Evolutionary conservation across 106 monocot genomes (phyloP).

Genomic region (Dioscorea alata): DNA sequence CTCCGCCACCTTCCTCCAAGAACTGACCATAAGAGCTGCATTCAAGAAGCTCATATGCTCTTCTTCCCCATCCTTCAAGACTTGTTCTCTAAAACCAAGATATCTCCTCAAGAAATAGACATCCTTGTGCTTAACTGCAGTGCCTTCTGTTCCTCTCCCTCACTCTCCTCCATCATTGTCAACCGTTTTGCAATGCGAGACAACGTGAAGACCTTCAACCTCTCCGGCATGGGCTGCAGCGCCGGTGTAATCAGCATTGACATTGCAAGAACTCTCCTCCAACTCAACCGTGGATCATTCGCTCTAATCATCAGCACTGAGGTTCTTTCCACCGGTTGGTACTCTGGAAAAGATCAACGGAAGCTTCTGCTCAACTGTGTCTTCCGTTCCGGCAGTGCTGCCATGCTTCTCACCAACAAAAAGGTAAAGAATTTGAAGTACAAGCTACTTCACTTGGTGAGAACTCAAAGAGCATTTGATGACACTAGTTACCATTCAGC

Average conservation of each 20-base stretch:
- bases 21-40: neutral
- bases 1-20: slow-evolving; percentile 11
- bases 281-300: neutral
- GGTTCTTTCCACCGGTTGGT: slow-evolving; percentile 24
- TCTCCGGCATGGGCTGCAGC: slow-evolving; percentile 56
- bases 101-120: slow-evolving; percentile 45
- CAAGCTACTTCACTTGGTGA: slow-evolving; percentile 34
- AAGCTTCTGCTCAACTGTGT: slow-evolving; percentile 43
- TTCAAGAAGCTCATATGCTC: neutral
- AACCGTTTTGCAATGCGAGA: slow-evolving; percentile 47
- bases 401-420: slow-evolving; percentile 43
- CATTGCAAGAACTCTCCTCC: slow-evolving; percentile 22
- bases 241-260: slow-evolving; percentile 46
- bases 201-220: slow-evolving; percentile 43
- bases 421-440: slow-evolving; percentile 37
- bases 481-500: slow-evolving; percentile 38
- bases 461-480: slow-evolving; percentile 34
- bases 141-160: slow-evolving; percentile 54
- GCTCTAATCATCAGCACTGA: slow-evolving; percentile 4
- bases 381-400: slow-evolving; percentile 1
- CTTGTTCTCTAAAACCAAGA: slow-evolving; percentile 8
- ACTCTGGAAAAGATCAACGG: slow-evolving; percentile 30
- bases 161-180: slow-evolving; percentile 49
- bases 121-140: slow-evolving; percentile 56
- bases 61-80: neutral